Conservation (phyloP, 2,329 filamentous ascomycete species). For the Alternaria angustiovoidea region DNA sequence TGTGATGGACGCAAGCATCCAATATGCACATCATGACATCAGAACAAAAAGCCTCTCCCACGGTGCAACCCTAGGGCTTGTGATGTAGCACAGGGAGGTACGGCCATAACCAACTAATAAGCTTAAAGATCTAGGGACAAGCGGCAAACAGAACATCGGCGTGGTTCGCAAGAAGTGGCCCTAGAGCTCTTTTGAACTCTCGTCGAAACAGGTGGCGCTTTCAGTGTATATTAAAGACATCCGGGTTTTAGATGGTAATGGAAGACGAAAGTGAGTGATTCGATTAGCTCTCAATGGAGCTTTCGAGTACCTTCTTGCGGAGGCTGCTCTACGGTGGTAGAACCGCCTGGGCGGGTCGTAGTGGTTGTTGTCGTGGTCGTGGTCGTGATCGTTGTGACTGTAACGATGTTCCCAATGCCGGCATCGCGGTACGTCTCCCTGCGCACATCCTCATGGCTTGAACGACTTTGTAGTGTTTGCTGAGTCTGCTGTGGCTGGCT, state of each 20-base stretch:
- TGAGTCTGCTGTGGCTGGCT: constrained; percentile 16
- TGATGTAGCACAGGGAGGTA: background rate
- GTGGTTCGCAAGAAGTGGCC: background rate
- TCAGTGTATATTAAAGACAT: background rate
- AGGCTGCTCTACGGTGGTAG: constrained; percentile 40
- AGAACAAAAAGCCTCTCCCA: background rate
- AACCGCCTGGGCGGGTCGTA: constrained; percentile 44
- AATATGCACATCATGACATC: background rate
- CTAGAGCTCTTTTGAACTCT: background rate
- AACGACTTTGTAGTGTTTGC: constrained; percentile 23
- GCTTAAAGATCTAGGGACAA: background rate
- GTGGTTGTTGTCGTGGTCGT: constrained; percentile 39
- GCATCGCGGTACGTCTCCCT: constrained; percentile 43
- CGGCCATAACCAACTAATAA: background rate
- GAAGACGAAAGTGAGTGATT: background rate
- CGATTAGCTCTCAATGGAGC: background rate
- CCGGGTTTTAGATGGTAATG: background rate
- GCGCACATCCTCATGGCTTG: constrained; percentile 37
- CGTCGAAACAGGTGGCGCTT: background rate
- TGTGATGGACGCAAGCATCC: background rate
- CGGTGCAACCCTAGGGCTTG: background rate
- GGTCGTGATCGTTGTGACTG: constrained; percentile 46
- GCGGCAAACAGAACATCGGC: background rate
- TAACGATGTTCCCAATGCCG: constrained; percentile 45
- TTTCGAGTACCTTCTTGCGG: background rate